Percentiles rank a stretch among this genome's conserved stretches.
Evolutionary conservation across 2,329 filamentous ascomycete genomes (phyloP).

Genomic region (Talaromyces verruculosus): DNA sequence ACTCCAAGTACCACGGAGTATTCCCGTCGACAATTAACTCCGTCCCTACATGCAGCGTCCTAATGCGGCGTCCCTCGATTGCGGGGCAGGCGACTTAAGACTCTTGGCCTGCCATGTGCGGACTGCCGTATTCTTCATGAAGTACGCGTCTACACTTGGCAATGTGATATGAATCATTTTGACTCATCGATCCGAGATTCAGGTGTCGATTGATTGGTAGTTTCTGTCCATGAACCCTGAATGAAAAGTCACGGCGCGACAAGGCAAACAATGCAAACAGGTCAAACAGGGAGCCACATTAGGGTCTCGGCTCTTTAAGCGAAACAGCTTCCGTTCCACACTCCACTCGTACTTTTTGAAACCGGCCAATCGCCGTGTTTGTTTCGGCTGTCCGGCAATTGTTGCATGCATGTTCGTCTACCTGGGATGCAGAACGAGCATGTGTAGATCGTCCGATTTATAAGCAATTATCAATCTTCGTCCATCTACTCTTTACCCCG

Average conservation of each 20-base stretch:
- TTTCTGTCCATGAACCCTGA: neutral
- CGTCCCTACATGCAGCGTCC: neutral
- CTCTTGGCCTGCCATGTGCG: neutral
- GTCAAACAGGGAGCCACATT: neutral
- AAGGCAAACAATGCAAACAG: neutral
- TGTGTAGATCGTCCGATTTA: neutral
- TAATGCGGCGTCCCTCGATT: neutral
- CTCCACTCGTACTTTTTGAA: neutral
- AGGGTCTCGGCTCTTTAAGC: conserved; percentile 1
- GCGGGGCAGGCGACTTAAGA: neutral
- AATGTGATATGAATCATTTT: conserved; percentile 1
- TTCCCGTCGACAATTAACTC: neutral
- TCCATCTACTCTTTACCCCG: neutral
- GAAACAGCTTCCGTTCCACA: neutral
- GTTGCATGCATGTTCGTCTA: neutral
- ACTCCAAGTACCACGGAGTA: neutral
- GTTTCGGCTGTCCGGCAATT: neutral
- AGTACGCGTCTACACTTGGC: neutral
- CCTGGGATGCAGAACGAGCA: neutral
- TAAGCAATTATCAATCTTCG: neutral
- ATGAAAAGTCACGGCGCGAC: neutral
- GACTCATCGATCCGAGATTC: neutral
- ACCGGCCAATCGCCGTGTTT: neutral
- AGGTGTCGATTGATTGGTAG: neutral
- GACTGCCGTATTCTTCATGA: neutral